phyloP scores from a whole-genome alignment of 495 filamentous ascomycete species.

The Trichoderma reesei region DNA sequence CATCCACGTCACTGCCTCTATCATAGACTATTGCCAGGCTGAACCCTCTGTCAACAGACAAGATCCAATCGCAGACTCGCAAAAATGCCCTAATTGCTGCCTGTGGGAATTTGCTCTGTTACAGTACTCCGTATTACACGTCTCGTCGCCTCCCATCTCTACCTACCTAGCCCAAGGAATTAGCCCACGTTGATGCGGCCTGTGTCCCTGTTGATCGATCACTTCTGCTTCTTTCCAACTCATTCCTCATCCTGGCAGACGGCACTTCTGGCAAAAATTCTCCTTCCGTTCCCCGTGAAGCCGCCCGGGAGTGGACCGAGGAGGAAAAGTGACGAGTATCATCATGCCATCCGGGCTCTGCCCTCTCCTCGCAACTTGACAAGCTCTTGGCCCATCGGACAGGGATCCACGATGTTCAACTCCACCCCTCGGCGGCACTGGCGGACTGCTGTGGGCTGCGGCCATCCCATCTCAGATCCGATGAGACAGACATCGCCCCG shows the following conservation, averaged over 20 bases:
- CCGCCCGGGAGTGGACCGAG: not conserved
- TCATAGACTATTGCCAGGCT: not conserved
- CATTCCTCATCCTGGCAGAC: not conserved
- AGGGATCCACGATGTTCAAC: not conserved
- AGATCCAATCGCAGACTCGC: not conserved
- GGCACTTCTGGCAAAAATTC: not conserved
- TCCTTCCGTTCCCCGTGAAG: not conserved
- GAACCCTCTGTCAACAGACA: not conserved
- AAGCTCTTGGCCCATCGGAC: not conserved
- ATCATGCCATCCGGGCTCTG: constrained; percentile 1
- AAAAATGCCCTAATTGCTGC: not conserved
- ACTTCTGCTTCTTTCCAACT: not conserved
- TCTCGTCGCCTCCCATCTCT: not conserved
- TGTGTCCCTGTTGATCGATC: not conserved
- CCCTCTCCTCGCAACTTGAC: not conserved
- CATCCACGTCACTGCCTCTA: constrained; percentile 4
- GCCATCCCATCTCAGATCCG: constrained; percentile 7
- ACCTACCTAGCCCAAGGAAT: not conserved
- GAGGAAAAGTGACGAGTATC: not conserved
- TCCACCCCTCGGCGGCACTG: not conserved
- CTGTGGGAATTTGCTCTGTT: not conserved
- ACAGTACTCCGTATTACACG: not conserved
- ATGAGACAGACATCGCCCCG: not conserved
- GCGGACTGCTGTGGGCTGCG: constrained; percentile 4
- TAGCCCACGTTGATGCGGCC: not conserved